Conservation (phyloP, 2,329 filamentous ascomycete species). For the Neofusicoccum parvum region DNA sequence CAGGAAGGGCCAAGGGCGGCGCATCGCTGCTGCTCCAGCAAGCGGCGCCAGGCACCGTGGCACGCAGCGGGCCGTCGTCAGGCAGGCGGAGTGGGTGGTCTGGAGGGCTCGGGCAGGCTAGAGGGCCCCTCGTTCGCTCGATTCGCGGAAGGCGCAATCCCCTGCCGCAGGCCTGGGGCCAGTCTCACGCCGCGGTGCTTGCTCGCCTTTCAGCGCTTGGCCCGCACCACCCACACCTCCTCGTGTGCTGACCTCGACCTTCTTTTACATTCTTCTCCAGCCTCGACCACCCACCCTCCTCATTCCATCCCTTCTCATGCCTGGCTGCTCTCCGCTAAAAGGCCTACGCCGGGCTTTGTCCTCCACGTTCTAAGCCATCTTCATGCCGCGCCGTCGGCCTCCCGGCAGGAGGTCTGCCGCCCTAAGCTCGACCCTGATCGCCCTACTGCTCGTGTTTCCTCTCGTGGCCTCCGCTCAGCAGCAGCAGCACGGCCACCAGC, state of each 20-base stretch:
- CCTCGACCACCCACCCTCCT: slow-evolving; percentile 4
- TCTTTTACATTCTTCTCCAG: slow-evolving; percentile 18
- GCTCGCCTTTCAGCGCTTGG: slow-evolving; percentile 16
- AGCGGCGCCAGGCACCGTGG: slow-evolving; percentile 12
- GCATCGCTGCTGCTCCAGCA: not conserved
- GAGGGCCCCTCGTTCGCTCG: slow-evolving; percentile 1
- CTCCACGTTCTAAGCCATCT: slow-evolving; percentile 18
- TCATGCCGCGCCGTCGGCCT: slow-evolving; percentile 44
- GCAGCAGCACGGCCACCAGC: slow-evolving; percentile 36
- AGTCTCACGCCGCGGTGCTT: slow-evolving; percentile 9
- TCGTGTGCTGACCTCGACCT: slow-evolving; percentile 13
- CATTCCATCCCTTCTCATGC: slow-evolving; percentile 21
- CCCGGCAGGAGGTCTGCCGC: slow-evolving; percentile 42
- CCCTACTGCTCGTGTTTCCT: slow-evolving; percentile 38
- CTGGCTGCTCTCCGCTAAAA: slow-evolving; percentile 18
- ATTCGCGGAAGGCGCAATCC: not conserved
- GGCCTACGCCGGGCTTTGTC: slow-evolving; percentile 20
- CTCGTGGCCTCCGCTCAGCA: slow-evolving; percentile 40
- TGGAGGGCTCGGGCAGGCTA: not conserved
- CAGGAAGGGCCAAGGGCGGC: not conserved
- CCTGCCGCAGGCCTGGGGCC: not conserved
- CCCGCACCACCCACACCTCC: slow-evolving; percentile 14
- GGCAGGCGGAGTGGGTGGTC: slow-evolving; percentile 1
- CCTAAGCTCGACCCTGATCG: slow-evolving; percentile 32
- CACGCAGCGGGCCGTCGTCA: slow-evolving; percentile 11